Percentiles rank a stretch among this genome's conserved stretches.
These are phyloP conservation scores for Coprinellus micaceus DNA, from an alignment of 768 basidiomycete species.

Conservation along the genomic window DNA sequence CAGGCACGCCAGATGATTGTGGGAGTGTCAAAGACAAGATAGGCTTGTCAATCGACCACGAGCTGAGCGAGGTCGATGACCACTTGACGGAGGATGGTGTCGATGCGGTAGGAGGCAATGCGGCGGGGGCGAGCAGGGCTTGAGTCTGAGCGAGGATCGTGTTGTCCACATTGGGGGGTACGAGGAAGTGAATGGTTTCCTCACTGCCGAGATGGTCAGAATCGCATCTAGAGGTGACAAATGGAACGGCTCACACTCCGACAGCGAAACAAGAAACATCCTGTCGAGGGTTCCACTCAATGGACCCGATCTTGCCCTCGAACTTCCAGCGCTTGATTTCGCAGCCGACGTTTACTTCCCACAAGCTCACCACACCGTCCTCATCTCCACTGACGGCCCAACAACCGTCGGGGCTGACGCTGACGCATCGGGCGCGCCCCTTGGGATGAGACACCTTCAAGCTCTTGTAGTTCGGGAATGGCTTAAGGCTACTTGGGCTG, in stretches of 20 bases:
- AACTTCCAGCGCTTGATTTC: constrained; percentile 88
- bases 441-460: constrained; percentile 67
- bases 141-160: constrained; percentile 56
- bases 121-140: constrained; percentile 56
- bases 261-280: constrained; percentile 79
- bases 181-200: constrained; percentile 72
- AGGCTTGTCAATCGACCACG: constrained; percentile 50
- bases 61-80: constrained; percentile 44
- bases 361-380: constrained; percentile 77
- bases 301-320: constrained; percentile 69
- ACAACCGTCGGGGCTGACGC: constrained; percentile 81
- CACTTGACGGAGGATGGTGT: constrained; percentile 70
- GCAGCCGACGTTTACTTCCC: constrained; percentile 88
- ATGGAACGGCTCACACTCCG: constrained; percentile 55
- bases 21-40: constrained; percentile 63
- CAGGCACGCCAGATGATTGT: constrained; percentile 62
- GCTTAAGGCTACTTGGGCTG: constrained; percentile 83
- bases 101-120: constrained; percentile 54
- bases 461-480: constrained; percentile 87
- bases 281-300: constrained; percentile 91
- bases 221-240: constrained; percentile 3
- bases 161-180: constrained; percentile 74
- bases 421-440: constrained; percentile 68
- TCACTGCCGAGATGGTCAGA: constrained; percentile 50
- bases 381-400: constrained; percentile 95